Evolutionary conservation across 495 filamentous ascomycete genomes (phyloP), one percentile per base, ranked within the genome.

Genomic region (Neurospora discreta): DNA sequence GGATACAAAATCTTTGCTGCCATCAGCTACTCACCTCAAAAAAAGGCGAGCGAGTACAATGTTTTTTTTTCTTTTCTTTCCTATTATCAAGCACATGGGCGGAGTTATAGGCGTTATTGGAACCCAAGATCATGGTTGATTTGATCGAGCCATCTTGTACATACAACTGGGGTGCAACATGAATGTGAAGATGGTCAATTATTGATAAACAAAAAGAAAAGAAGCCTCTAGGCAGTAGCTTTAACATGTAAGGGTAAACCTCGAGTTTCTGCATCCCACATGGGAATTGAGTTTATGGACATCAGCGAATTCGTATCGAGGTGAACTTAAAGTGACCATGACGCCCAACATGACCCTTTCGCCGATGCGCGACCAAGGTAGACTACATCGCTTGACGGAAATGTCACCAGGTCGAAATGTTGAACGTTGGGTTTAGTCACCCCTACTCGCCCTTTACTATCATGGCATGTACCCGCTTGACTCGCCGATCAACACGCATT

Each of bases 221-320:
- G 73, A 76, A 65, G 69, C 74, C 69, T 70, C 13, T 65, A 65
- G 15, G 52, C 52, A 65, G 52, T 65, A 65, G 72, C 68, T 69
- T 30, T 30, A 69, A 52, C 39, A 76, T 77, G 77, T 78, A 78
- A 69, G 70, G 75, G 71, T 77, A 78, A 71, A 67, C 38, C 10
- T 65, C 8, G 44, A n/a, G 43, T 68, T 69, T 70, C 39, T 44
- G n/a, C 46, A 26, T 8, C 33, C 43, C 6, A 40, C 3, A 43
- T 69, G 36, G 13, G n/a, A 71, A 71, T 69, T 16, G 70, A 69
- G 23, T 6, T 38, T 69, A 68, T 44, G 39, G 20, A 15, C 9
- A 38, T 36, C 10, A 65, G 52, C 26, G 52, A 5, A 33, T 15
- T 15, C 30, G 7, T 5, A 8, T 60, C 16, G 11, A 9, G 1